phyloP scores from a whole-genome alignment of 2,329 filamentous ascomycete species.

The Chalaropsis thielavioides region DNA sequence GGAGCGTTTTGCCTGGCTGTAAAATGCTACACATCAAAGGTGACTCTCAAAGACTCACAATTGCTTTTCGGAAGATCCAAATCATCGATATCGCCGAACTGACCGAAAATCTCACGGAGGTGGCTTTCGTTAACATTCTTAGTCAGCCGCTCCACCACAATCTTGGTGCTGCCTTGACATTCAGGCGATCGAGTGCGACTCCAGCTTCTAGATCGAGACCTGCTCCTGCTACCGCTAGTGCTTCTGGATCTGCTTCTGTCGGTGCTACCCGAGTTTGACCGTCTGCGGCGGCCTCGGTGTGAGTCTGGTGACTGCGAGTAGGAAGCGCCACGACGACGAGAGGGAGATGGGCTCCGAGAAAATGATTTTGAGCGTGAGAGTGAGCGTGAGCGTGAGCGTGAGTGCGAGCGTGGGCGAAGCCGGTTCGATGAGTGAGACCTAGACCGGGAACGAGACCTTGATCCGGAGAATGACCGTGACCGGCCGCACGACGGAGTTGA shows the following conservation, averaged over 20 bases:
- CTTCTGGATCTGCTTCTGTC: constrained; percentile 24
- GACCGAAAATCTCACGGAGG: constrained; percentile 79
- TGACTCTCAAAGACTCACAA: constrained; percentile 45
- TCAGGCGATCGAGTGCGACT: constrained; percentile 24
- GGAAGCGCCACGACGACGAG: not conserved
- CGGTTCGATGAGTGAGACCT: constrained; percentile 18
- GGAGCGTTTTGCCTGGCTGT: not conserved
- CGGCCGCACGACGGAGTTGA: constrained; percentile 5
- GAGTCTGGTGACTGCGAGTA: not conserved
- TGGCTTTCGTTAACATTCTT: constrained; percentile 88
- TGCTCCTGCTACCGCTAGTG: not conserved
- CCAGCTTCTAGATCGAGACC: constrained; percentile 19
- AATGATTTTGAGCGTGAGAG: not conserved
- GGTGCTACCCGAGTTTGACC: constrained; percentile 14
- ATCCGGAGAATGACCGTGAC: constrained; percentile 5
- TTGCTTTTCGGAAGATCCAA: constrained; percentile 83
- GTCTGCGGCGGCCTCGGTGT: not conserved
- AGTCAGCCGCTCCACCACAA: constrained; percentile 89
- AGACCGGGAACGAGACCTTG: constrained; percentile 21
- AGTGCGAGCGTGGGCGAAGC: not conserved
- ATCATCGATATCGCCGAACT: constrained; percentile 73
- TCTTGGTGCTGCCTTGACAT: constrained; percentile 35
- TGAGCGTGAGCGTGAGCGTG: not conserved
- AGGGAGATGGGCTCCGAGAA: not conserved
- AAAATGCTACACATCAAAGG: not conserved